Conservation (phyloP, 2,329 filamentous ascomycete genomes). For the Lachnellula suecica region DNA sequence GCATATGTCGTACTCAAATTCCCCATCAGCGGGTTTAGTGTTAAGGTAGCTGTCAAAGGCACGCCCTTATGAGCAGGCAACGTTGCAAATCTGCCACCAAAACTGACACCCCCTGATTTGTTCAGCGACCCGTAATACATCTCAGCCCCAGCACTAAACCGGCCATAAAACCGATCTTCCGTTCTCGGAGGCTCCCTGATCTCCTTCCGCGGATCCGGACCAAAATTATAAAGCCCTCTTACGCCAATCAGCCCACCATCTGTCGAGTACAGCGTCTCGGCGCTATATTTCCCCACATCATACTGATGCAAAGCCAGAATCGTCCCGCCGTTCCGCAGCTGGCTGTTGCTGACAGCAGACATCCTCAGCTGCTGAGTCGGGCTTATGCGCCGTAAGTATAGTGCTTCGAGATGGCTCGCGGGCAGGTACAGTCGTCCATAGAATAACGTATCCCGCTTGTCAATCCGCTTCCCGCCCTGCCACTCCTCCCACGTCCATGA, state of each 20-base stretch:
- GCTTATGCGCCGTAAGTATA: conserved; percentile 77
- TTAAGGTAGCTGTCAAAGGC: conserved; percentile 90
- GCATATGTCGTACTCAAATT: conserved; percentile 90
- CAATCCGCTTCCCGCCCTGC: conserved; percentile 48
- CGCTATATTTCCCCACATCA: conserved; percentile 81
- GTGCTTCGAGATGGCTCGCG: conserved; percentile 79
- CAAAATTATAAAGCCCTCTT: conserved; percentile 92
- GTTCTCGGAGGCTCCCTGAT: conserved; percentile 25
- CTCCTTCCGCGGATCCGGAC: conserved; percentile 37
- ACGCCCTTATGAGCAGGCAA: conserved; percentile 78
- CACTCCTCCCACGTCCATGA: conserved; percentile 52
- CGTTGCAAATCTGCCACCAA: conserved; percentile 87
- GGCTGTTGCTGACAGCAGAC: conserved; percentile 72
- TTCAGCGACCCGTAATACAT: conserved; percentile 95
- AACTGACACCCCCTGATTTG: conserved; percentile 87
- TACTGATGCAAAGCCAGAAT: conserved; percentile 74
- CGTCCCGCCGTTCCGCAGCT: conserved; percentile 73
- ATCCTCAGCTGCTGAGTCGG: conserved; percentile 78
- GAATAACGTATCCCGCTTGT: conserved; percentile 58
- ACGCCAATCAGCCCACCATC: conserved; percentile 88
- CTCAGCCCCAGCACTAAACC: conserved; percentile 89
- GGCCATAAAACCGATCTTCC: conserved; percentile 67
- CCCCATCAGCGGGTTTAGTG: conserved; percentile 91
- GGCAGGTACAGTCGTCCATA: conserved; percentile 83
- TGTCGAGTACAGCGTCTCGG: conserved; percentile 89